These are phyloP conservation scores for Sarocladium oryzae DNA, from an alignment of 2,329 filamentous ascomycete genomes.

Conservation along the genomic window DNA sequence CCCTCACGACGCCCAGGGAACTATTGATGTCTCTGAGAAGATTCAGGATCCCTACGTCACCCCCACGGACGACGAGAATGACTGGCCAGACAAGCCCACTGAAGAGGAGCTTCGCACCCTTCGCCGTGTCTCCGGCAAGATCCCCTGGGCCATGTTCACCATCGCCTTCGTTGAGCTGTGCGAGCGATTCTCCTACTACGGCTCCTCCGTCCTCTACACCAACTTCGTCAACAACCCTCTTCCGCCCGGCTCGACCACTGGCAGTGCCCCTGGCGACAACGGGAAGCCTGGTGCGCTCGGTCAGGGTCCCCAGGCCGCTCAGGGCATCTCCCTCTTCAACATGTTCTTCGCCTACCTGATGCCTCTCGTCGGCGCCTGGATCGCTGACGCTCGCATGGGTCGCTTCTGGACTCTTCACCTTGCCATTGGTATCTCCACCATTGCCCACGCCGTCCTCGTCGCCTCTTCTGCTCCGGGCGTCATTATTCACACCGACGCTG, in stretches of 20 bases:
- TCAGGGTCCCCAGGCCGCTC: conserved; percentile 50
- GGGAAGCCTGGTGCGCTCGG: conserved; percentile 46
- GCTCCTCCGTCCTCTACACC: conserved; percentile 61
- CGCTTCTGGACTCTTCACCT: conserved; percentile 68
- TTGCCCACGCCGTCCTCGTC: conserved; percentile 62
- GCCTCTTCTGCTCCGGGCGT: conserved; percentile 57
- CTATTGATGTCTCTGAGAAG: conserved; percentile 20
- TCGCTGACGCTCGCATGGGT: conserved; percentile 66
- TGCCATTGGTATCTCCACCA: conserved; percentile 57
- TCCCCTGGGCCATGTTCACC: conserved; percentile 61
- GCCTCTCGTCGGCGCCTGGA: conserved; percentile 46
- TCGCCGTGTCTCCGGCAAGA: conserved; percentile 56
- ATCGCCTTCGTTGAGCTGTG: conserved; percentile 69
- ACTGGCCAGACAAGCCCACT: conserved; percentile 42
- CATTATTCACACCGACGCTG: conserved; percentile 48
- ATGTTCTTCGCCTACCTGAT: conserved; percentile 57
- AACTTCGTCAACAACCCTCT: conserved; percentile 56
- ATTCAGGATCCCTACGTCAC: conserved; percentile 17
- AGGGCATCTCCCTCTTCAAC: conserved; percentile 46
- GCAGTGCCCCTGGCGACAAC: conserved; percentile 29
- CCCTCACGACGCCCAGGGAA: conserved; percentile 20
- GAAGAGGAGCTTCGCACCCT: conserved; percentile 56
- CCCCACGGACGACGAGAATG: conserved; percentile 20
- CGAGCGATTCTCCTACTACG: conserved; percentile 75
- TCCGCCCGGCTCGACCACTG: conserved; percentile 47